Base-by-base conservation (phyloP, 2,329 filamentous ascomycete genomes). In the Pezicula rhizophila region DNA sequence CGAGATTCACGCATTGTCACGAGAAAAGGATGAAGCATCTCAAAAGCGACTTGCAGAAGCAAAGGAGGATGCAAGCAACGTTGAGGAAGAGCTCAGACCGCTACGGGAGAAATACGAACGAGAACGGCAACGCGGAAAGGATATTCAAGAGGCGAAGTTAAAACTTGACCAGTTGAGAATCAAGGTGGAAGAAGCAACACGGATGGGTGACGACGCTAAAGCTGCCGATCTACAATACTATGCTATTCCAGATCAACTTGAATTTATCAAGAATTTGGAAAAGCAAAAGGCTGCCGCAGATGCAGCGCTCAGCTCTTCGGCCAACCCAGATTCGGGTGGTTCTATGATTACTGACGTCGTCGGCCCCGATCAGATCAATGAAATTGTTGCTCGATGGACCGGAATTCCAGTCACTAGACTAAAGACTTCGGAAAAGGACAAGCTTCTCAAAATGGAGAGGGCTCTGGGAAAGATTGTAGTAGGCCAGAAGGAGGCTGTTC, bases 331-430 rank as follows among this genome's bases (percentile, higher is more conserved):
- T 33, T 69, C 75, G 4, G 79, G 80, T 48, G 80, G 83, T 46
- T 80, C 88, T 20, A 84, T 97, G 67, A 79, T 97, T 47, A 95
- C 91, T 3, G 93, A 99, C 65, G 80, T 93, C 42, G 93, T 99
- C 57, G 93, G 93, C 5, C 90, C 91, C 10, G 93, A 99, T 56
- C 91, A 99, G 68, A 99, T 99, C 77, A 97, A 99, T 66, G 92
- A 97, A 65, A 99, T 99, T 53, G 93, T 99, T 46, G 87, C 87
- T 47, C 85, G 90, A 52, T 96, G 91, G 89, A 99, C 93, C n/a
- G 93, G 93, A 55, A 99, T 99, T 59, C 93, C 93, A 1, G 89
- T 99, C 51, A 97, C 90, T 4, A 80, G 92, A 53, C 82, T 99
- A 37, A 92, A 87, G 73, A 96, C 93, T 0, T 87, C 90, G 0